Base-by-base conservation (phyloP, 257 asterid genomes). In the Solanum paucissectum region DNA sequence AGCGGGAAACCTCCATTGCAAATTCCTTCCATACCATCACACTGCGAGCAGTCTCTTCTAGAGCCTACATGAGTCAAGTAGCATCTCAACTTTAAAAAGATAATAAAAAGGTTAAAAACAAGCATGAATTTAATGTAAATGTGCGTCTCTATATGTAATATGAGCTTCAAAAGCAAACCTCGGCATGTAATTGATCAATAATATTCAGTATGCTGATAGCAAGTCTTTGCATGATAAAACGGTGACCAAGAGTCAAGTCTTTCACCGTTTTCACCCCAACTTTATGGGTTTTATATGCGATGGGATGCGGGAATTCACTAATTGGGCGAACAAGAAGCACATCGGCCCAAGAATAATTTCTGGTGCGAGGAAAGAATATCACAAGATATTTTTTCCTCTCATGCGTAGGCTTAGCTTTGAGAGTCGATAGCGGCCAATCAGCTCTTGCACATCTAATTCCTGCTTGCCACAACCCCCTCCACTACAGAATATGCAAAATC, bases 391-490 rank as follows among this genome's bases (percentile, higher is more conserved):
- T 96, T 91, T 96, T 96, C 92, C 98, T 92, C 91, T 92, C 98
- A 88, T 94, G 99, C 62, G 99, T 95, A 85, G 99, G 99, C 93
- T 95, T 97, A 88, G 98, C 98, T 90, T 90, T 96, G 92, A 96
- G 86, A 91, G 99, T 95, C 86, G 98, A 87, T 87, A 97, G 90
- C 64, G 99, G 99, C 98, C 99, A 95, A 87, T 97, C 99, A 83
- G 93, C 95, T 92, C 96, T 92, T 23, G 97, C 96, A 86, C 99
- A 97, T 91, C 93, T 94, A 82, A 97, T 97, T 92, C 99, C 99
- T 55, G 99, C 93, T 90, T 97, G 99, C 99, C 99, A 97, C 90
- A 93, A 90, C 87, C 99, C 99, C 91, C 99, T 95, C 99, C 99
- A 96, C 99, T 97, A 86, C 85, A 88, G 85, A 77, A 64, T 72